These are phyloP conservation scores for Lichtheimia hyalospora DNA, from an alignment of 371 early-diverging fungal genomes.

Conservation along the genomic window DNA sequence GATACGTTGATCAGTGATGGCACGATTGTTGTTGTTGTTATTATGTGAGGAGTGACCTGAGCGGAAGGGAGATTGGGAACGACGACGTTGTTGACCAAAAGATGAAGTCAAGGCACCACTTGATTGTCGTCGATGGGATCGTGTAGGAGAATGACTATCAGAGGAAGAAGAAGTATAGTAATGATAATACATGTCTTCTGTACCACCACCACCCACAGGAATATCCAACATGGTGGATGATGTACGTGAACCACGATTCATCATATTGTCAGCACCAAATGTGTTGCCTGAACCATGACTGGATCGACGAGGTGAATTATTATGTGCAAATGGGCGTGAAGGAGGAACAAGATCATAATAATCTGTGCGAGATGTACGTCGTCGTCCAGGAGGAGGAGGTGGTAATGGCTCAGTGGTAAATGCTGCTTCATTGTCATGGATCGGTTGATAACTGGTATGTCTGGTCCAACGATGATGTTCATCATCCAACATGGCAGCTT, in stretches of 20 bases:
- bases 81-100: background rate
- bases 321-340: conserved; percentile 12
- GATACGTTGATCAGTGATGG: conserved; percentile 31
- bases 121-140: background rate
- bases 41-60: too few species aligned
- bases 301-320: conserved; percentile 2
- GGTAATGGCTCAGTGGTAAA: conserved; percentile 5
- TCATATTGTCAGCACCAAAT: conserved; percentile 19
- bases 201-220: background rate
- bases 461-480: conserved; percentile 5
- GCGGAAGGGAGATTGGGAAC: conserved; percentile 4
- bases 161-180: conserved; percentile 9
- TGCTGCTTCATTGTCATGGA: conserved; percentile 9
- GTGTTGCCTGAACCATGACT: conserved; percentile 23
- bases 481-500: conserved; percentile 10
- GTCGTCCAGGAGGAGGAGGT: conserved; percentile 5
- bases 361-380: background rate
- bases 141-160: conserved; percentile 10
- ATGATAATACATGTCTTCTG: conserved; percentile 4
- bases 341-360: conserved; percentile 16
- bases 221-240: conserved; percentile 11
- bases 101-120: conserved; percentile 6
- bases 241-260: conserved; percentile 13
- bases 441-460: conserved; percentile 1
- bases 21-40: conserved; percentile 18